Conservation (phyloP, 108 stramenopile genomes). For the Heterococcus sp. region DNA sequence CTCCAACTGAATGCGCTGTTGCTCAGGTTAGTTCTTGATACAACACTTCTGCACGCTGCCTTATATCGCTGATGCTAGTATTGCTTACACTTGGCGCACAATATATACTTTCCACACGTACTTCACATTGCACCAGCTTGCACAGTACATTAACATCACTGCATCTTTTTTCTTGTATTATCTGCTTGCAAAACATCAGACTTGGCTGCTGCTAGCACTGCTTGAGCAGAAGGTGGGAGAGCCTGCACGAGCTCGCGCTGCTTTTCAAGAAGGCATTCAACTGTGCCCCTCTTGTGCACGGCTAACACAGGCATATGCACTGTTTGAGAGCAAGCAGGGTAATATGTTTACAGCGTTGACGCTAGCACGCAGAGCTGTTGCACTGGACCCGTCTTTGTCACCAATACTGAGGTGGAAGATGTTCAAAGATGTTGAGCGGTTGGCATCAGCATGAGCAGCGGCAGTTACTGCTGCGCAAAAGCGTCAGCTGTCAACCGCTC, state of each 20-base stretch:
- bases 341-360: not conserved
- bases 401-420: not conserved
- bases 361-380: not conserved
- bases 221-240: not conserved
- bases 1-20: too few species aligned
- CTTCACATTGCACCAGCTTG: too few species aligned
- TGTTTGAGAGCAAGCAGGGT: not conserved
- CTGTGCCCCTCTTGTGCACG: not conserved
- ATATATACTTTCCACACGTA: too few species aligned
- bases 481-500: too few species aligned
- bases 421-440: not conserved
- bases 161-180: too few species aligned
- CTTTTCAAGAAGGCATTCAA: not conserved
- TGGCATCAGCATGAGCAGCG: not conserved
- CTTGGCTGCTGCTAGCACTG: not conserved
- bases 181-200: not conserved
- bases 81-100: too few species aligned
- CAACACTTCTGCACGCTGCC: too few species aligned
- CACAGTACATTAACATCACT: too few species aligned
- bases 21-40: too few species aligned
- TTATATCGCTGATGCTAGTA: too few species aligned
- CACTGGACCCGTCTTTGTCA: not conserved
- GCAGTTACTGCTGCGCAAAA: too few species aligned
- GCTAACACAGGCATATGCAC: not conserved
- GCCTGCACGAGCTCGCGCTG: not conserved